Percentiles rank a stretch among this genome's conserved stretches.
phyloP scores from a whole-genome alignment of 306 rosid genomes.

The Hippophae rhamnoides region DNA sequence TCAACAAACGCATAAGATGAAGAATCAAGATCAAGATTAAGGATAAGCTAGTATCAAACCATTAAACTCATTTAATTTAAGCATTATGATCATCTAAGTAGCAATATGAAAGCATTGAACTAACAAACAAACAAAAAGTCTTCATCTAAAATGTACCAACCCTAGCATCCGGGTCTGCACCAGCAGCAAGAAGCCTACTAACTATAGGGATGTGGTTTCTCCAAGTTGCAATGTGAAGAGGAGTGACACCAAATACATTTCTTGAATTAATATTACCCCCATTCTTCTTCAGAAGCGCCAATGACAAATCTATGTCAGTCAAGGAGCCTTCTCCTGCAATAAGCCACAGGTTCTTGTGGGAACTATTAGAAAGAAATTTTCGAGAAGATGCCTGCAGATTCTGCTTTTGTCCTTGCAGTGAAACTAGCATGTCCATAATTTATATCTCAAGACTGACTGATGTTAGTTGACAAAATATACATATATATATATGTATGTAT shows the following conservation, averaged over 20 bases:
- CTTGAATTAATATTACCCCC: conserved; percentile 70
- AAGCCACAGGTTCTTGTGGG: conserved; percentile 59
- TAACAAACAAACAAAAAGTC: not conserved
- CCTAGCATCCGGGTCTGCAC: conserved; percentile 90
- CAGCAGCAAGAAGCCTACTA: conserved; percentile 79
- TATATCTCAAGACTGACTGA: conserved; percentile 13
- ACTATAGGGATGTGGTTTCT: conserved; percentile 86
- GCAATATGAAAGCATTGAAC: not conserved
- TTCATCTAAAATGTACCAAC: conserved; percentile 32
- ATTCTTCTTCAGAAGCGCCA: conserved; percentile 61
- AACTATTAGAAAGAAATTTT: conserved; percentile 26
- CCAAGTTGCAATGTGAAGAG: conserved; percentile 93
- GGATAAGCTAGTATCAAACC: too few relatives aligned
- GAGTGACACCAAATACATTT: conserved; percentile 67
- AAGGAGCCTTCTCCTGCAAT: conserved; percentile 70
- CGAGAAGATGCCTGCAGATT: conserved; percentile 37
- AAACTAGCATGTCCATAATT: conserved; percentile 43
- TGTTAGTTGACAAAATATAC: conserved; percentile 2
- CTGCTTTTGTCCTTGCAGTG: conserved; percentile 53
- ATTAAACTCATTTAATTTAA: too few relatives aligned
- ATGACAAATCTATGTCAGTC: conserved; percentile 57
- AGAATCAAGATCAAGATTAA: too few relatives aligned
- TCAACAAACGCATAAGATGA: too few relatives aligned
- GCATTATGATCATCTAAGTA: not conserved
- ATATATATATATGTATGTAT: not conserved